Conservation (phyloP, 2,329 filamentous ascomycete species). For the Botrytis paeoniae region DNA sequence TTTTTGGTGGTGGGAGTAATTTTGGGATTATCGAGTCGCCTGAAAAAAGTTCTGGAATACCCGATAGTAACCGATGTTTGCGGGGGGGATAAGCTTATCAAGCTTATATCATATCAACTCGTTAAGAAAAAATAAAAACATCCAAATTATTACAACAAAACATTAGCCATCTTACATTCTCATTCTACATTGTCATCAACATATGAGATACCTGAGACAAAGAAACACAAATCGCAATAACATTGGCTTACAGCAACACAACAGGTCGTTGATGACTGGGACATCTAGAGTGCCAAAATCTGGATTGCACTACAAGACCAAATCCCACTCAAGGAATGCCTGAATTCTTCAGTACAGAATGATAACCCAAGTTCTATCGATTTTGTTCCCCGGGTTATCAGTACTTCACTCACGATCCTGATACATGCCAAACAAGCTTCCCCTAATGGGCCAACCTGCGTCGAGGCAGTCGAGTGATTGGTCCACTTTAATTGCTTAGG, state of each 20-base stretch:
- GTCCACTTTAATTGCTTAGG: background rate
- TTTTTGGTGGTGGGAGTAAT: background rate
- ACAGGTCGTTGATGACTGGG: background rate
- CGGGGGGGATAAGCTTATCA: background rate
- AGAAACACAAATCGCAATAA: background rate
- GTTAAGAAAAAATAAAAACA: background rate
- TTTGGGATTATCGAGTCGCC: background rate
- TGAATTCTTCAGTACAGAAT: background rate
- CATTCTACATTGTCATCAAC: background rate
- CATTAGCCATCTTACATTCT: background rate
- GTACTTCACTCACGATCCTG: no score
- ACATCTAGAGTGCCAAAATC: background rate
- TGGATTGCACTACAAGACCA: background rate
- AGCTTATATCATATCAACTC: background rate
- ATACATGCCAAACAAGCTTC: background rate
- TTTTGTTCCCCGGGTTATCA: background rate
- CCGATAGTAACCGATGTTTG: constrained; percentile 9
- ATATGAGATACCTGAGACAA: background rate
- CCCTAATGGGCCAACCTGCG: background rate
- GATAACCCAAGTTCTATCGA: background rate
- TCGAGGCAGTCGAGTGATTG: background rate
- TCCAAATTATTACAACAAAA: background rate
- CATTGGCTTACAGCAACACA: background rate
- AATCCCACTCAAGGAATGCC: background rate
- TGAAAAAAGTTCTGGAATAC: background rate